These are phyloP conservation scores for Talaromyces sp. DNA, from an alignment of 2,329 filamentous ascomycete species.

Conservation along the genomic window DNA sequence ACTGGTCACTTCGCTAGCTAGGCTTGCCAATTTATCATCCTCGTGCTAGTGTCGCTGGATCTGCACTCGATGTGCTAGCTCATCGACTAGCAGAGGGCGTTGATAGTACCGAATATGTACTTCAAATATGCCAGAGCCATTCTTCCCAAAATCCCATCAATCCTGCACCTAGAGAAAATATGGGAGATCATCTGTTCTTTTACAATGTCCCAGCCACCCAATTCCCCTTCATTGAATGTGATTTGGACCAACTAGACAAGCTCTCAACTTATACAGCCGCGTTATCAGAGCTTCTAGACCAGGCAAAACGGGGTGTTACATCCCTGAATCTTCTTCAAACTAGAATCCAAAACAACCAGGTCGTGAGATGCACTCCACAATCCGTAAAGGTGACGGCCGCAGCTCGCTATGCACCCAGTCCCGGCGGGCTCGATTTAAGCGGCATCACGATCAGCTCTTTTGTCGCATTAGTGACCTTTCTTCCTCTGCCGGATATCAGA, in stretches of 20 bases:
- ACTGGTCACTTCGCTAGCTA: no score
- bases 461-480: neutral
- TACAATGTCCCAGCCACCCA: neutral
- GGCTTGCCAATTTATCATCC: no score
- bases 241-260: neutral
- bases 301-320: neutral
- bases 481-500: neutral
- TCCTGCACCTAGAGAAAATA: no score
- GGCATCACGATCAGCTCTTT: neutral
- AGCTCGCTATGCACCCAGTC: neutral
- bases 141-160: neutral
- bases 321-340: neutral
- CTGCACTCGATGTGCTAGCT: neutral
- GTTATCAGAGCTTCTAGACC: neutral
- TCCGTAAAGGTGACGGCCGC: neutral
- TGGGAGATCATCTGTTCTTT: neutral
- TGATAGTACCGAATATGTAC: neutral
- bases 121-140: no score
- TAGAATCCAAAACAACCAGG: neutral
- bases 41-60: neutral
- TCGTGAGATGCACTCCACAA: neutral
- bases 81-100: neutral
- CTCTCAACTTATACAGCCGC: neutral
- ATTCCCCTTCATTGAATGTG: slow-evolving; percentile 1
- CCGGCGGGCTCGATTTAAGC: neutral